Base-by-base conservation (phyloP, 768 basidiomycete species). In the Sistotremastrum suecicum region DNA sequence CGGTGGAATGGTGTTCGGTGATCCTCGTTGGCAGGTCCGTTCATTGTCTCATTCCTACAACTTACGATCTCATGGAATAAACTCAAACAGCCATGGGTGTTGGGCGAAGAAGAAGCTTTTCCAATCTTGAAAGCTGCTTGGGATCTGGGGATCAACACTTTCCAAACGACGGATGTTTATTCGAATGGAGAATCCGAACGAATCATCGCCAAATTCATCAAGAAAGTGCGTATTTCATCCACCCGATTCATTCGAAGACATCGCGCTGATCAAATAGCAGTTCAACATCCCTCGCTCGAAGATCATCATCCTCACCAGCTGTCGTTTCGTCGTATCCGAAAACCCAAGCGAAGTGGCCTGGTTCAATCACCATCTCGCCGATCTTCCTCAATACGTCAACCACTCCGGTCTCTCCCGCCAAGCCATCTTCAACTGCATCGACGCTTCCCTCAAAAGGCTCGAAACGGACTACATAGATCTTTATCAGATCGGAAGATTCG, bases 401-500 rank as follows among this genome's bases (percentile, higher is more conserved):
- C 51, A 52, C 11, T 5, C 28, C 11, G 53, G 53, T 20, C 46
- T 54, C 5, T 54, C 53, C 7, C 12, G 53, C 3, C 33, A 41
- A 3, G 53, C 53, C 1, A 53, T 56, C 32, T 55, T 56, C 47
- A 55, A 53, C 42, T 45, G 48, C 2, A 49, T 45, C 7, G 50
- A 53, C 8, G 55, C 43, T 7, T 56, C 52, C 4, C 49, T 57
- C 31, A 41, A 30, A 33, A 48, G 56, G 30, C 56, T 57, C 2
- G 33, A 47, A 6, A 56, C 56, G 12, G 10, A 39, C 1, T 56
- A 54, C 41, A 56, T 56, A 49, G 55, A 56, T 38, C 43, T 56
- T 20, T 55, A 67, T 3, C 66, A 69, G 51, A 62, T 62, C 40
- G 65, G 65, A 47, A 54, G 63, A 7, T 61, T 55, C 37, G 64